A percentile compares a stretch with the other conserved stretches of the same genome.
These are phyloP conservation scores for Pinus albicaulis DNA, from an alignment of 75 land plant species.

Conservation along the genomic window DNA sequence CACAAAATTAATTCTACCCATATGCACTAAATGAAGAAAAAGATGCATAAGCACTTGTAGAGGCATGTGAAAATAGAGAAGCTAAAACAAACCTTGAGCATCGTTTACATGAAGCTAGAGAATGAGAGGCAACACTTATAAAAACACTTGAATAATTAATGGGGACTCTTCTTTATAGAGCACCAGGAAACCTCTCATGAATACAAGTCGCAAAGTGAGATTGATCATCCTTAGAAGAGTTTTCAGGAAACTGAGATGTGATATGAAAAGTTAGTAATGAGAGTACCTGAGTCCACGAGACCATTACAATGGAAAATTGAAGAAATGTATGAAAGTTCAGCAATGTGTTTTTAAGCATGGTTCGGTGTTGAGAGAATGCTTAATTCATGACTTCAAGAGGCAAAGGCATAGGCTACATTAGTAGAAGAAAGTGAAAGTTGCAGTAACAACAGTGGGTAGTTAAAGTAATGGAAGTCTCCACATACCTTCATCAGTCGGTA, in stretches of 20 bases:
- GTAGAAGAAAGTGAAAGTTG: slow-evolving; percentile 93
- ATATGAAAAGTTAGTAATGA: slow-evolving; percentile 86
- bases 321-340: slow-evolving; percentile 89
- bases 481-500: no score
- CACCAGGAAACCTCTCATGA: slow-evolving; percentile 87
- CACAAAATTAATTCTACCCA: slow-evolving; percentile 87
- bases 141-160: slow-evolving; percentile 93
- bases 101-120: slow-evolving; percentile 73
- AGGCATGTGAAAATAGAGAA: slow-evolving; percentile 85
- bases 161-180: slow-evolving; percentile 72
- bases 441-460: no score
- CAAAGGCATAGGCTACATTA: slow-evolving; percentile 95
- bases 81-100: slow-evolving; percentile 80
- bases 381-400: slow-evolving; percentile 93
- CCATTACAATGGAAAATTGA: slow-evolving; percentile 97
- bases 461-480: no score
- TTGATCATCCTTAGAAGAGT: slow-evolving; percentile 93
- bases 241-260: slow-evolving; percentile 97
- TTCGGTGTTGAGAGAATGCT: slow-evolving; percentile 88
- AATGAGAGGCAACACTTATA: slow-evolving; percentile 81
- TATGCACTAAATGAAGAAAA: slow-evolving; percentile 88
- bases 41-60: slow-evolving; percentile 91
- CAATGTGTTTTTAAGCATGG: slow-evolving; percentile 93
- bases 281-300: slow-evolving; percentile 97
- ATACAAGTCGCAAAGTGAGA: slow-evolving; percentile 74